phyloP scores from a whole-genome alignment of 2,329 filamentous ascomycete genomes.

The Biscogniauxia sp. region DNA sequence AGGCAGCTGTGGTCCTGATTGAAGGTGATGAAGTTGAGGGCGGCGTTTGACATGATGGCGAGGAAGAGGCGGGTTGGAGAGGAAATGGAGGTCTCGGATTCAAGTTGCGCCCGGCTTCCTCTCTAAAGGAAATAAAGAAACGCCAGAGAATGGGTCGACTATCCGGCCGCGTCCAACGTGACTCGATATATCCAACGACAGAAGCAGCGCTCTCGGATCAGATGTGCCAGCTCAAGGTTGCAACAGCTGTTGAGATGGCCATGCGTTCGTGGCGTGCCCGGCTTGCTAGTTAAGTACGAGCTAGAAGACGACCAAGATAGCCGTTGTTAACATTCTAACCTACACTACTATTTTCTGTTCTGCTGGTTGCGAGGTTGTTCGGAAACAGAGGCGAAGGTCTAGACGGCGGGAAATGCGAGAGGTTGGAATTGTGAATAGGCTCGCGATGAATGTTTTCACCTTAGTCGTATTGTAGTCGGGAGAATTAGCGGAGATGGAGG shows the following conservation, averaged over 20 bases:
- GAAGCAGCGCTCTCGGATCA: too few species aligned
- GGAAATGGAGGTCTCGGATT: neutral
- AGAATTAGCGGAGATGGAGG: neutral
- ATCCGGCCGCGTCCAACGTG: neutral
- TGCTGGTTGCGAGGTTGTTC: neutral
- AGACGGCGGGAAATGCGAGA: neutral
- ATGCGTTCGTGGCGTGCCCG: neutral
- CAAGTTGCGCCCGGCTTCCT: neutral
- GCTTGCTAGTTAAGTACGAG: neutral
- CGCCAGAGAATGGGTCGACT: neutral
- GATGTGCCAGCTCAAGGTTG: neutral
- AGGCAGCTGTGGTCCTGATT: constrained; percentile 98
- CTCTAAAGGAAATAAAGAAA: neutral
- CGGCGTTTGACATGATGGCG: constrained; percentile 58
- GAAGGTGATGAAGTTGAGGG: constrained; percentile 97
- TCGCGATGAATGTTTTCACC: neutral
- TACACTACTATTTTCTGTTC: neutral
- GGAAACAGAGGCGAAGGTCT: neutral
- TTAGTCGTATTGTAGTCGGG: neutral
- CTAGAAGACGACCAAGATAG: neutral
- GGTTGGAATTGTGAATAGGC: neutral
- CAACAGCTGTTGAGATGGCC: neutral
- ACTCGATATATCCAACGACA: neutral
- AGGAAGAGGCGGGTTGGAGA: neutral
- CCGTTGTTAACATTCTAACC: neutral